Evolutionary conservation across 305 asterid species (phyloP).

Genomic region (Solanum aculeatissimum): DNA sequence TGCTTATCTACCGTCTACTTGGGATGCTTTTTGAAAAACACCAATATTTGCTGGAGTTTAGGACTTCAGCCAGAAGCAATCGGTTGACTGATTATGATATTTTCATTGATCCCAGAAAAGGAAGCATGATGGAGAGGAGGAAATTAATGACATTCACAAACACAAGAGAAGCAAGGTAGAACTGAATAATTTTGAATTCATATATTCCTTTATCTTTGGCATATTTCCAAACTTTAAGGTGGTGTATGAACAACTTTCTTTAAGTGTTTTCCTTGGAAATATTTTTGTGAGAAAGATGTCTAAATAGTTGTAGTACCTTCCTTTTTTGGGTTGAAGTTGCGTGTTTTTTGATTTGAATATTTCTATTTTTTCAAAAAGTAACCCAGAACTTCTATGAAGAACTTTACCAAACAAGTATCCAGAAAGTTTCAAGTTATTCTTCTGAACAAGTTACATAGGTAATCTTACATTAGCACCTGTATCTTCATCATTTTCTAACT

Average conservation of each 20-base stretch:
- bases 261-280: not conserved
- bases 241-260: not conserved
- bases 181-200: constrained; percentile 1
- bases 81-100: not conserved
- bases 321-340: not conserved
- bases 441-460: not conserved
- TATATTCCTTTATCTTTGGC: not conserved
- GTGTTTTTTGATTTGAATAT: not conserved
- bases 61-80: not conserved
- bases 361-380: not conserved
- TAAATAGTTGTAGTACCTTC: not conserved
- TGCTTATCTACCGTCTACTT: not conserved
- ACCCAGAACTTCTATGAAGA: not conserved
- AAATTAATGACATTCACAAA: constrained; percentile 55
- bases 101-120: constrained; percentile 55
- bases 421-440: not conserved
- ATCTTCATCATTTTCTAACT: not conserved
- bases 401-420: not conserved
- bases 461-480: not conserved
- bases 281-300: not conserved
- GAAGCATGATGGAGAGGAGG: constrained; percentile 85
- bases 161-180: constrained; percentile 95
- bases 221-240: not conserved
- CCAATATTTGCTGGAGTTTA: not conserved
- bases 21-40: not conserved